Evolutionary conservation across 441 rosid genomes (phyloP).

Genomic region (Syzygium malaccense): DNA sequence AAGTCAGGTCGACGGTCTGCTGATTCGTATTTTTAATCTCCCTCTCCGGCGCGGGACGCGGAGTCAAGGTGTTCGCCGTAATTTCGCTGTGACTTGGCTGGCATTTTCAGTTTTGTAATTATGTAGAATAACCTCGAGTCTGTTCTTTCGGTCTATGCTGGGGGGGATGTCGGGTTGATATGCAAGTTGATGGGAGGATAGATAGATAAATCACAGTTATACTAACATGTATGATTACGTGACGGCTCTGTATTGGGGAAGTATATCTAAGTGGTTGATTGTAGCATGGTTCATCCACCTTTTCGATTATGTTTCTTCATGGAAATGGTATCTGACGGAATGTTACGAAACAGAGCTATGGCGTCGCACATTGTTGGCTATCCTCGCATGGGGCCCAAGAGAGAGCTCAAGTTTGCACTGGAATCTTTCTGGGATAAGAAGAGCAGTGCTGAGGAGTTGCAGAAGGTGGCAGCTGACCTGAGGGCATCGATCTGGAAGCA

Average conservation of each 20-base stretch:
- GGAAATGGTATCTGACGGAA: neutral
- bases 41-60: neutral
- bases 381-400: constrained; percentile 99
- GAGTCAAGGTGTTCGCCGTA: neutral
- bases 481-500: constrained; percentile 89
- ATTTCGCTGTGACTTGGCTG: neutral
- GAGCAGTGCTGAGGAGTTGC: constrained; percentile 86
- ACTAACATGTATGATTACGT: neutral
- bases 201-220: neutral
- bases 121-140: neutral
- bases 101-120: neutral
- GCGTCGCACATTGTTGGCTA: constrained; percentile 97
- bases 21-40: neutral
- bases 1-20: neutral
- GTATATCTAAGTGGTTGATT: neutral
- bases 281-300: neutral
- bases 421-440: constrained; percentile 98
- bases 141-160: neutral
- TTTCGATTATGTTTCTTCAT: neutral
- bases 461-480: constrained; percentile 82
- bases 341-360: constrained; percentile 39
- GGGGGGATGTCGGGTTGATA: neutral
- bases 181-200: neutral
- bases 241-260: neutral
- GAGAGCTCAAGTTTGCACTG: constrained; percentile 94